Conservation (phyloP, 2,329 filamentous ascomycete genomes). For the Curvularia spicifera region DNA sequence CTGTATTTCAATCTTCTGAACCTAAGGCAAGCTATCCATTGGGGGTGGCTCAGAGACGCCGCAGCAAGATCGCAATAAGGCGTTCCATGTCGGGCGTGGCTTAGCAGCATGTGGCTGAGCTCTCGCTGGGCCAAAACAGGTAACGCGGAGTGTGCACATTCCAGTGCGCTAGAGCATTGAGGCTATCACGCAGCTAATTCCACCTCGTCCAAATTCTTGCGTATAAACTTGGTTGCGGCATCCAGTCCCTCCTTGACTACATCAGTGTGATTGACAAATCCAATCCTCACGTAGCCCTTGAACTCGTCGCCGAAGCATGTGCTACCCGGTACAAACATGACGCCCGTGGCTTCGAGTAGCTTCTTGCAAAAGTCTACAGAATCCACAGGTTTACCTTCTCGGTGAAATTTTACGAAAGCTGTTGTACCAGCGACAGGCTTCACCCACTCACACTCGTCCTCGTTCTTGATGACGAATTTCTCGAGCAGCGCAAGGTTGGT, state of each 20-base stretch:
- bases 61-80: background rate
- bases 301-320: conserved; percentile 76
- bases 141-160: background rate
- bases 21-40: background rate
- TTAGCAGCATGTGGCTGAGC: background rate
- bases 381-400: conserved; percentile 68
- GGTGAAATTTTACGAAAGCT: conserved; percentile 74
- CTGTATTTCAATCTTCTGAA: background rate
- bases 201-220: conserved; percentile 62
- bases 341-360: conserved; percentile 71
- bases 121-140: background rate
- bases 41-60: background rate
- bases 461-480: conserved; percentile 69
- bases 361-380: conserved; percentile 74
- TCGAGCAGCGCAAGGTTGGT: conserved; percentile 72
- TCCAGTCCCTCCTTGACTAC: conserved; percentile 71
- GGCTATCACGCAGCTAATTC: conserved; percentile 35
- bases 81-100: conserved; percentile 1
- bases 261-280: conserved; percentile 74
- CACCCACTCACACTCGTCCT: conserved; percentile 70
- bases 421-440: conserved; percentile 81
- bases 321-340: conserved; percentile 76
- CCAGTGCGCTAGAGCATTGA: background rate
- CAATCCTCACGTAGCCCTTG: conserved; percentile 76
- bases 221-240: conserved; percentile 61